Evolutionary conservation across 306 rosid species (phyloP), one percentile per base, ranked within the genome.

Genomic region (Citrullus mucosospermus): DNA sequence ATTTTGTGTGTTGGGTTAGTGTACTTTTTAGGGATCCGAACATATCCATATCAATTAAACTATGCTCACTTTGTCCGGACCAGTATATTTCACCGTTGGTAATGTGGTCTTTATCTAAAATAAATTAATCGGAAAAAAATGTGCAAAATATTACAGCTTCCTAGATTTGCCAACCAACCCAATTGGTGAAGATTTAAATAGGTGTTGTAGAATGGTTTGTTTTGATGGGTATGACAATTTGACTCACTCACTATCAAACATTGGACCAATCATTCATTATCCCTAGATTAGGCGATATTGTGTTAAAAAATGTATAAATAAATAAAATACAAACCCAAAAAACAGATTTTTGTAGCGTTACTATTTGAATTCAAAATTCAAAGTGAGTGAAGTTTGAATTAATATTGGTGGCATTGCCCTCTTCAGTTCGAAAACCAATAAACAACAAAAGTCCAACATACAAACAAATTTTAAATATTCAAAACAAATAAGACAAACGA

Each of bases 351-450:
- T 36, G 39, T 36, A 36, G 50, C 70, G 6, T 63, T 63, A 34
- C 43, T 13, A 34, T n/a, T 48, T 46, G 41, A 71, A 71, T 71
- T 71, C 76, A 71, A 71, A 71, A 48, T 71, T 71, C 58, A 43
- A 71, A 71, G 57, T 28, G 38, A 22, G 41, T 22, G 32, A 68
- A 68, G 1, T 68, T 70, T 71, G 54, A 46, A 71, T 43, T 71
- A 46, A 9, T 3, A 71, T 48, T 46, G 58, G 22, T 46, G 22
- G 1, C 75, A 18, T 16, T 32, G 6, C 56, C 10, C 28, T 62
- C 14, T 17, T n/a, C 6, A 71, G 76, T 71, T 71, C 22, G 76
- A 44, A 71, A 44, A 14, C 76, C 58, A 71, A 71, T 25, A 48
- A 46, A 13, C 76, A 71, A 71, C 38, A 71, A 22, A 71, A 71